These are phyloP conservation scores for Oryza glaberrima DNA, from an alignment of 176 grass and related monocot species.

Conservation along the genomic window DNA sequence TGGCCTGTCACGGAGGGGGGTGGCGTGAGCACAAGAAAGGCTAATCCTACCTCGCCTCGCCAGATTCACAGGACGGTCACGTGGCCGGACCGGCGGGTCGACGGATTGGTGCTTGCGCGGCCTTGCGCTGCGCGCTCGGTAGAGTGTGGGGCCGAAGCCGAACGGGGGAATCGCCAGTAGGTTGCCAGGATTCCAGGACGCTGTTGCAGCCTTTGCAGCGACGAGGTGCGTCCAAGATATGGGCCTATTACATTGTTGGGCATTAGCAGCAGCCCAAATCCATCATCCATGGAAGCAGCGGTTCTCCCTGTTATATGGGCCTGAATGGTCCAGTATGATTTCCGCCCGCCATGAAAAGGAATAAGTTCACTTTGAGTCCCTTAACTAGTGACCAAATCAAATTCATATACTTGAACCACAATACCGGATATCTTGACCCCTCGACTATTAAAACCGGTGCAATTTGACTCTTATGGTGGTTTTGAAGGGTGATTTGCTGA, in stretches of 20 bases:
- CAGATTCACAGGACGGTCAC: slow-evolving; percentile 32
- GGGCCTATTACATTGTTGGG: background rate
- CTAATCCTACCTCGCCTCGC: background rate
- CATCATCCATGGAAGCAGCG: background rate
- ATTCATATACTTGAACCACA: too few relatives aligned
- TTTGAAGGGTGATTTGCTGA: too few relatives aligned
- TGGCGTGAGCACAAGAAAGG: slow-evolving; percentile 35
- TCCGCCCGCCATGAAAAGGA: too few relatives aligned
- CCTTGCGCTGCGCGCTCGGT: background rate
- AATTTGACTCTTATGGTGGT: too few relatives aligned
- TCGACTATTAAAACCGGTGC: too few relatives aligned
- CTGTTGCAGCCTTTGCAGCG: background rate
- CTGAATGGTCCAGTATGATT: background rate
- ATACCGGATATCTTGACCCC: too few relatives aligned
- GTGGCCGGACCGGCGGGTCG: background rate
- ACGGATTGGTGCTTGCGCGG: slow-evolving; percentile 22
- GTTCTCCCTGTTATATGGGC: background rate
- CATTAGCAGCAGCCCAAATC: background rate
- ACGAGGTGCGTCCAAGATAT: background rate
- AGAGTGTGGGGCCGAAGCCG: background rate
- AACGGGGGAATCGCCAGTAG: background rate
- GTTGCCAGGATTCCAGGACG: background rate
- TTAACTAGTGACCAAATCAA: too few relatives aligned
- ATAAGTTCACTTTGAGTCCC: too few relatives aligned
- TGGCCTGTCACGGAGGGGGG: background rate